A percentile compares a stretch with the other conserved stretches of the same genome.
phyloP scores from a whole-genome alignment of 2,329 filamentous ascomycete species.

The Calonectria pauciramosa region DNA sequence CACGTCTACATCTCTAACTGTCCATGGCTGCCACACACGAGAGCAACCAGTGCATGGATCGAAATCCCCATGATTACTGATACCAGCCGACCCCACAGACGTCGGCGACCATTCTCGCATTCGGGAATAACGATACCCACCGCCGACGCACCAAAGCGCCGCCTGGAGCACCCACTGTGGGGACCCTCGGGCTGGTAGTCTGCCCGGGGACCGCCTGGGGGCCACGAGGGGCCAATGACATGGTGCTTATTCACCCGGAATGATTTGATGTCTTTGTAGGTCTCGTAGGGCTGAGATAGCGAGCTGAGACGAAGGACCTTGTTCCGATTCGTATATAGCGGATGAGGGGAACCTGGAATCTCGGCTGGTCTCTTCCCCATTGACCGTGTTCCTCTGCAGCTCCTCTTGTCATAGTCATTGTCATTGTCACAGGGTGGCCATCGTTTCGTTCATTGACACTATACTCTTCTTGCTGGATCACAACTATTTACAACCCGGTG shows the following conservation, averaged over 20 bases:
- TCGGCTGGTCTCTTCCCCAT: background rate
- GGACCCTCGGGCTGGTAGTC: slow-evolving; percentile 33
- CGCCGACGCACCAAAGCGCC: background rate
- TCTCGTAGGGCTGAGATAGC: slow-evolving; percentile 17
- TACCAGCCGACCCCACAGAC: background rate
- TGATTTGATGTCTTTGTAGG: slow-evolving; percentile 15
- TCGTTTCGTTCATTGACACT: background rate
- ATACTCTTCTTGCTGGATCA: too few relatives aligned
- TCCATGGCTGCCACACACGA: background rate
- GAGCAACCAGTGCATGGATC: background rate
- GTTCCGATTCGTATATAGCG: background rate
- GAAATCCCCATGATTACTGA: background rate
- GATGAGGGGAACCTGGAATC: background rate
- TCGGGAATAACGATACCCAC: background rate
- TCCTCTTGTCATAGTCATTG: background rate
- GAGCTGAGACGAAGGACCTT: background rate
- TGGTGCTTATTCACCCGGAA: slow-evolving; percentile 37
- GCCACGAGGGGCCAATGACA: slow-evolving; percentile 31
- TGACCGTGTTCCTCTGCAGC: background rate
- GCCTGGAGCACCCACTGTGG: background rate
- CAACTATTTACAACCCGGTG: background rate
- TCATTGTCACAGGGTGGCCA: background rate
- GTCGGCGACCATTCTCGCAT: background rate
- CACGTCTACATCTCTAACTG: background rate
- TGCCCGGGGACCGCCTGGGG: slow-evolving; percentile 25